Base-by-base conservation (phyloP, 2,329 filamentous ascomycete species). In the Venturiaceae sp. region DNA sequence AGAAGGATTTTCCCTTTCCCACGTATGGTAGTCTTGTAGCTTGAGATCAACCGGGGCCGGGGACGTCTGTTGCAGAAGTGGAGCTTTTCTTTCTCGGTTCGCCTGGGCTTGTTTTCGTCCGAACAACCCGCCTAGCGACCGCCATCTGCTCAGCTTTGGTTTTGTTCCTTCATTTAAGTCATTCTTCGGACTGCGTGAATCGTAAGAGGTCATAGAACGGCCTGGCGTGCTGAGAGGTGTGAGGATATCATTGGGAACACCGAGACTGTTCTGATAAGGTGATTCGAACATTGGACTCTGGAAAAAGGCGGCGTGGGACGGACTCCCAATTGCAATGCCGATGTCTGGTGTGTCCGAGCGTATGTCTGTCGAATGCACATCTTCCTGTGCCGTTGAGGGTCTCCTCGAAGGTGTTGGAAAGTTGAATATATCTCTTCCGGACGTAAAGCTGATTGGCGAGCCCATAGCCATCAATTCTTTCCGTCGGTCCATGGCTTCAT, bases 261-360 rank as follows among this genome's bases (percentile, higher is more conserved):
- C n/a, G 36, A 44, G 53, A 19, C 21, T 39, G 36, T 21, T 37
- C 36, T 56, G 53, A 19, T n/a, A 32, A 30, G 47, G 57, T n/a
- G 44, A 36, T 26, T 28, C 21, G 16, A 39, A 14, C 32, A 19
- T 37, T 37, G 32, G 28, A 53, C 33, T 39, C 11, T 58, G 39
- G 41, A 53, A 58, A 19, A 21, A 39, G 32, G 32, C 37, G n/a
- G 32, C 36, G 37, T 58, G 57, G 5, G 46, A 53, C 21, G 57
- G 57, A 62, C 71, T 73, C 26, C 71, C 72, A 28, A 74, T 60
- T 32, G 72, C 72, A 53, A 74, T 70, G 5, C 72, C 72, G 62
- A 74, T 50, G 3, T 47, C 39, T 28, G 55, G 36, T 68, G 62
- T 44, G 66, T 66, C 39, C 62, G 58, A 53, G 65, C 61, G 30